Conservation (phyloP, 208 protist genomes). For the Herpetomonas samuelpessoai region DNA sequence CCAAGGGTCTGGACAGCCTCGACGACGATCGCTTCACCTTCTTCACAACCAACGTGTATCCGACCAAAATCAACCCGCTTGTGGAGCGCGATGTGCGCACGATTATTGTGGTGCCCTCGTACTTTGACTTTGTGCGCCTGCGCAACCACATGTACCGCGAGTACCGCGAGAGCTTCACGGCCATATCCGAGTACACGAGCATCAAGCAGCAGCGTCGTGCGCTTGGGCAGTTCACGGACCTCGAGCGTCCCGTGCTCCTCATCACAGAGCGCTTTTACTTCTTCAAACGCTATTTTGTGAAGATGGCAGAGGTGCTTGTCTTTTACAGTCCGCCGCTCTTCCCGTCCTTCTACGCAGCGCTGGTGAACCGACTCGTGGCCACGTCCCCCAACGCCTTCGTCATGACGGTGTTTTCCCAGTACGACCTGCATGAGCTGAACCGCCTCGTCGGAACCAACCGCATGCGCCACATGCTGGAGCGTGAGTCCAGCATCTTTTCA, state of each 20-base stretch:
- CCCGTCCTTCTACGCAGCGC: slow-evolving; percentile 91
- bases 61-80: slow-evolving; percentile 59
- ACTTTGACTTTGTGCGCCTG: slow-evolving; percentile 96
- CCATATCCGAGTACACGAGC: slow-evolving; percentile 93
- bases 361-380: slow-evolving; percentile 82
- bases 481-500: slow-evolving; percentile 70
- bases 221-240: slow-evolving; percentile 81
- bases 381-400: slow-evolving; percentile 75
- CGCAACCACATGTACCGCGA: slow-evolving; percentile 94
- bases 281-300: slow-evolving; percentile 94
- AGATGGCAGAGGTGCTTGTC: slow-evolving; percentile 88
- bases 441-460: slow-evolving; percentile 88
- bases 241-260: slow-evolving; percentile 88
- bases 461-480: slow-evolving; percentile 67
- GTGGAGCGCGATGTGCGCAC: slow-evolving; percentile 73
- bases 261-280: slow-evolving; percentile 97
- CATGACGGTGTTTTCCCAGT: slow-evolving; percentile 90
- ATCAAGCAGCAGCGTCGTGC: slow-evolving; percentile 75
- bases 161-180: slow-evolving; percentile 77
- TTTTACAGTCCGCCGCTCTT: slow-evolving; percentile 95
- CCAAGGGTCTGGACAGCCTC: slow-evolving; percentile 36
- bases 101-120: slow-evolving; percentile 93
- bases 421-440: slow-evolving; percentile 92
- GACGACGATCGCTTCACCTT: slow-evolving; percentile 91
- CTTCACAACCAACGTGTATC: slow-evolving; percentile 89